These are phyloP conservation scores for Zarea fungicola DNA, from an alignment of 2,329 filamentous ascomycete species.

Conservation along the genomic window DNA sequence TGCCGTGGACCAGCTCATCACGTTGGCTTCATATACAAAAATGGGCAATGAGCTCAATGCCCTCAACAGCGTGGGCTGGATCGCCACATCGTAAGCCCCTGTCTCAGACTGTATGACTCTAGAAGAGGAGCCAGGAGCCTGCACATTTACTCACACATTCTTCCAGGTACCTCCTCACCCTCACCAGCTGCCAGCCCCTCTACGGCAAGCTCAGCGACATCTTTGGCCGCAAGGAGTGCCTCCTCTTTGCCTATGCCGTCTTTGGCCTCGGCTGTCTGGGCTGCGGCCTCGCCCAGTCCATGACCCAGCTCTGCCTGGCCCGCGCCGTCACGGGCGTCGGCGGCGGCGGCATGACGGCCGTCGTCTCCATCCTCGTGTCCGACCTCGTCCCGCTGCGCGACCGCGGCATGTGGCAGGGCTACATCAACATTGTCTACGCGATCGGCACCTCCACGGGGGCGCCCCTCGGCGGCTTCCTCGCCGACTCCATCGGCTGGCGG, in stretches of 20 bases:
- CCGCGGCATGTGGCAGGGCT: conserved; percentile 68
- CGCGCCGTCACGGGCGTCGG: conserved; percentile 52
- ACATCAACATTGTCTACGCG: conserved; percentile 67
- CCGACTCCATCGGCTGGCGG: conserved; percentile 69
- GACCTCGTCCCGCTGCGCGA: conserved; percentile 67
- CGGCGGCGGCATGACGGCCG: conserved; percentile 66
- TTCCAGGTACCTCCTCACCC: conserved; percentile 62
- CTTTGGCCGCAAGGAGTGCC: conserved; percentile 61
- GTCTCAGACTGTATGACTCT: background rate
- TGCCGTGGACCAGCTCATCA: conserved; percentile 71
- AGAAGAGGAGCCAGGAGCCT: no score
- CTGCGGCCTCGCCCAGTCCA: conserved; percentile 58
- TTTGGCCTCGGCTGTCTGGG: conserved; percentile 61
- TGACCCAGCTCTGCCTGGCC: conserved; percentile 60
- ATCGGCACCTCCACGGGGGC: conserved; percentile 63
- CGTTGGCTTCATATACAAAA: conserved; percentile 70
- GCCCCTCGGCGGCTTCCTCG: conserved; percentile 65
- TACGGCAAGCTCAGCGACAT: conserved; percentile 69
- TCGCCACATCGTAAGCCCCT: conserved; percentile 46
- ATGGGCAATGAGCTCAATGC: conserved; percentile 73
- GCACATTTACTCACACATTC: background rate
- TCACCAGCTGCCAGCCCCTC: conserved; percentile 70
- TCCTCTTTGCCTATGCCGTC: conserved; percentile 59
- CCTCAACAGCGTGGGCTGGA: conserved; percentile 70
- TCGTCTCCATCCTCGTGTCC: conserved; percentile 60